Evolutionary conservation across 1,284 basidiomycete species (phyloP).

Genomic region (Puccinia triticina): DNA sequence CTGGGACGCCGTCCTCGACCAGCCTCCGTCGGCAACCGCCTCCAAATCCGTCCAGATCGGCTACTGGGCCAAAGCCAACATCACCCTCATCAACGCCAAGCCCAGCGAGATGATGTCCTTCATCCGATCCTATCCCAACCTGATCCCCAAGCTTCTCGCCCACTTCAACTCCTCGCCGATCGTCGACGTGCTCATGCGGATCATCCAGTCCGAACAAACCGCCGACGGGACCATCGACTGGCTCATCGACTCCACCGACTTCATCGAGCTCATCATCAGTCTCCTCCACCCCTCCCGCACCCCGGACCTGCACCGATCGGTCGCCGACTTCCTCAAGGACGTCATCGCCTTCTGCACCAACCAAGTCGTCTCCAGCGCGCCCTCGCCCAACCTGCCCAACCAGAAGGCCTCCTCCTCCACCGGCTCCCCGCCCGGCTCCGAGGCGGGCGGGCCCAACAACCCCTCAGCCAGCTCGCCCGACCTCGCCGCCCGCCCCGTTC

Average conservation of each 20-base stretch:
- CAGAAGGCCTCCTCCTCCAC: constrained; percentile 52
- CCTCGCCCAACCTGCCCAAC: constrained; percentile 27
- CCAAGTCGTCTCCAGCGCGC: constrained; percentile 68
- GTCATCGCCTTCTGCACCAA: constrained; percentile 94
- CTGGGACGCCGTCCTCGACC: constrained; percentile 88
- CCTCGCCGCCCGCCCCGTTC: constrained; percentile 59
- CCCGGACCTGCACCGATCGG: constrained; percentile 79
- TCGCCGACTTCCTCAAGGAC: constrained; percentile 88
- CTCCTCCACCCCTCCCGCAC: constrained; percentile 79
- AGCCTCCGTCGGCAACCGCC: constrained; percentile 64
- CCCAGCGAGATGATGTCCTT: constrained; percentile 80
- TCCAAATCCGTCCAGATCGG: constrained; percentile 55
- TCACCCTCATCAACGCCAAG: constrained; percentile 52
- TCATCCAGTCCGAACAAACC: constrained; percentile 87
- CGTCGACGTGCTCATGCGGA: constrained; percentile 86
- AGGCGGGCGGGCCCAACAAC: not conserved
- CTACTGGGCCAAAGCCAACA: constrained; percentile 59
- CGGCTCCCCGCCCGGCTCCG: constrained; percentile 39
- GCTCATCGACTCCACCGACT: constrained; percentile 68
- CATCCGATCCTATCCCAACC: constrained; percentile 77
- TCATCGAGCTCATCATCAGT: constrained; percentile 79
- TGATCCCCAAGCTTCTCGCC: constrained; percentile 79
- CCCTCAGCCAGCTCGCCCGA: constrained; percentile 29
- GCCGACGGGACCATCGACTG: constrained; percentile 75
- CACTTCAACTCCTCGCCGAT: constrained; percentile 89